Conservation (phyloP, 371 early-diverging fungal species). For the Mucor mucedo region DNA sequence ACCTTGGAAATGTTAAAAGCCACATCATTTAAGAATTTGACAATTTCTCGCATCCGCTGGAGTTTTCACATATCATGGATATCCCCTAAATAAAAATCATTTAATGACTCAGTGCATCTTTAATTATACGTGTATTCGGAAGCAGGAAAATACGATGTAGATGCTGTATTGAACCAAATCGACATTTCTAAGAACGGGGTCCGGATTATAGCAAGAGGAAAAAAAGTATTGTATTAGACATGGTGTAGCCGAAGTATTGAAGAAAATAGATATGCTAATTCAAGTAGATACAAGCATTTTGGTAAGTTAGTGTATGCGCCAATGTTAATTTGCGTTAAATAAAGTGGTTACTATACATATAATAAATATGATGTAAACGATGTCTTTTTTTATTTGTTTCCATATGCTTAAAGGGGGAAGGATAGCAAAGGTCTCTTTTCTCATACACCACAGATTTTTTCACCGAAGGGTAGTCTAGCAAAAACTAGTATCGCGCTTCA, state of each 20-base stretch:
- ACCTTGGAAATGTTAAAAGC: neutral
- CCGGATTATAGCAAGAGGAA: conserved; percentile 60
- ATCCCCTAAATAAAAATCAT: conserved; percentile 69
- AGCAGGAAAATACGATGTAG: conserved; percentile 59
- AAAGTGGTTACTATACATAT: too few species aligned
- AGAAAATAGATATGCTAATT: too few species aligned
- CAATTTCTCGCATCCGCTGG: conserved; percentile 53
- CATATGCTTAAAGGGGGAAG: too few species aligned
- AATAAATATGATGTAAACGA: too few species aligned
- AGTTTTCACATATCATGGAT: conserved; percentile 65
- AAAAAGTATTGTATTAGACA: conserved; percentile 58
- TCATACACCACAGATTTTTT: too few species aligned
- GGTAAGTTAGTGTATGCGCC: too few species aligned
- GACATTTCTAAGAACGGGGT: conserved; percentile 55
- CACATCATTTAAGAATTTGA: neutral
- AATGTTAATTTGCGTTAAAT: too few species aligned
- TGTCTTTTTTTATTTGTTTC: too few species aligned
- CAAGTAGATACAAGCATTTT: too few species aligned
- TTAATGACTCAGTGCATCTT: conserved; percentile 68
- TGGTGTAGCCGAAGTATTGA: conserved; percentile 37
- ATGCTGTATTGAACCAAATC: conserved; percentile 61
- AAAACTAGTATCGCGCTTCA: too few species aligned
- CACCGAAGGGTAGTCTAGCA: too few species aligned
- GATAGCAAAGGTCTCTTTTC: too few species aligned
- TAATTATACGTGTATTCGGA: conserved; percentile 62